Percentiles rank a stretch among this genome's conserved stretches.
phyloP scores from a whole-genome alignment of 345 rosid genomes.

The Anastatica hierochuntica region DNA sequence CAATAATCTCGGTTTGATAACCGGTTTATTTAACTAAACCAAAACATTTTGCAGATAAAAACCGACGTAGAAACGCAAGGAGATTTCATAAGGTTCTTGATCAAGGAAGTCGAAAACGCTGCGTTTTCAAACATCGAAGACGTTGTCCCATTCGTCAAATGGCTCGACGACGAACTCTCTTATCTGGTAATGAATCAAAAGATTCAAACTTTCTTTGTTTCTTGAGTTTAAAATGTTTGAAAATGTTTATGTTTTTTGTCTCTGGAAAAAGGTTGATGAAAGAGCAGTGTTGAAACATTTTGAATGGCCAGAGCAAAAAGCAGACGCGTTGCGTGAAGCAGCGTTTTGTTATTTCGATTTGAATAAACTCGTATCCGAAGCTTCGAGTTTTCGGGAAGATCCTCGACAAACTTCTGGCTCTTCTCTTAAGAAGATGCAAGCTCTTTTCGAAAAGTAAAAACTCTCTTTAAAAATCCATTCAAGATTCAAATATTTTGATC shows the following conservation, averaged over 20 bases:
- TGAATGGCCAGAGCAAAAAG: slow-evolving; percentile 91
- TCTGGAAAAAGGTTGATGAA: slow-evolving; percentile 91
- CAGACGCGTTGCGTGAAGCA: slow-evolving; percentile 83
- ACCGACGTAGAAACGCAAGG: slow-evolving; percentile 95
- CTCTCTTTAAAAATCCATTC: no score
- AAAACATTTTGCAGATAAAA: slow-evolving; percentile 67
- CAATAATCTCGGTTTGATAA: background rate
- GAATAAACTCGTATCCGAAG: slow-evolving; percentile 72
- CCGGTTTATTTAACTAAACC: slow-evolving; percentile 7
- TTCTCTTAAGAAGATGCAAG: slow-evolving; percentile 90
- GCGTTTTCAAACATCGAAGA: slow-evolving; percentile 74
- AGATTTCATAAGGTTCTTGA: slow-evolving; percentile 79
- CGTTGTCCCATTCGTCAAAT: slow-evolving; percentile 88
- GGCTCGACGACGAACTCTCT: slow-evolving; percentile 95
- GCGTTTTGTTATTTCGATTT: slow-evolving; percentile 88
- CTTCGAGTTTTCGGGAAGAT: slow-evolving; percentile 58
- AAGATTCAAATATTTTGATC: no score
- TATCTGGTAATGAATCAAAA: slow-evolving; percentile 53
- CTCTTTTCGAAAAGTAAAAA: slow-evolving; percentile 81
- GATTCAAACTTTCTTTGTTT: background rate
- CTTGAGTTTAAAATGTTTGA: no score
- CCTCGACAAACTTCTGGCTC: slow-evolving; percentile 55
- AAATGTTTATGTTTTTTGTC: background rate
- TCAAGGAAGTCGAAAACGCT: slow-evolving; percentile 78
- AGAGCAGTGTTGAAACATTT: slow-evolving; percentile 90